Conservation (phyloP, 2,329 filamentous ascomycete genomes). For the Cladosporium sp. region DNA sequence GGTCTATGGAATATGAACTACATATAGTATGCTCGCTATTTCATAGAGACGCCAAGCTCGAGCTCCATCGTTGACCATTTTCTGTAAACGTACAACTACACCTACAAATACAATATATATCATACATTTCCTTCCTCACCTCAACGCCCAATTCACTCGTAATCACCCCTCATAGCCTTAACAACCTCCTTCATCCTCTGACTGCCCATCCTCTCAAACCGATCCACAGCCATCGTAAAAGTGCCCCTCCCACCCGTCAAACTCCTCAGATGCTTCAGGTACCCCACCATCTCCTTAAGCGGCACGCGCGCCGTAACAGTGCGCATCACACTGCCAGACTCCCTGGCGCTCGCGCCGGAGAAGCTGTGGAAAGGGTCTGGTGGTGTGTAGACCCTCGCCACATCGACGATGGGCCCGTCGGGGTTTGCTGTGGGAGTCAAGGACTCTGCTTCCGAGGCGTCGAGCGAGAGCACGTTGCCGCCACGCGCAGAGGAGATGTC, state of each 20-base stretch:
- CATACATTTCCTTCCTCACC: neutral
- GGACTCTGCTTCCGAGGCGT: constrained; percentile 44
- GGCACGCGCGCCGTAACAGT: constrained; percentile 84
- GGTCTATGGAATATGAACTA: too few species aligned
- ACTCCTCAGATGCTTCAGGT: constrained; percentile 83
- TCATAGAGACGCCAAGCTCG: too few species aligned
- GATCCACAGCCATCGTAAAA: constrained; percentile 73
- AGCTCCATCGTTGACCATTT: too few species aligned
- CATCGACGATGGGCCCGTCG: constrained; percentile 58
- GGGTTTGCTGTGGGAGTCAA: constrained; percentile 25
- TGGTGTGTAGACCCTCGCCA: constrained; percentile 78
- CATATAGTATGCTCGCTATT: too few species aligned
- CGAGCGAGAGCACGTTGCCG: constrained; percentile 71
- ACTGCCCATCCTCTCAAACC: constrained; percentile 66
- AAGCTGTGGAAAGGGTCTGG: constrained; percentile 70
- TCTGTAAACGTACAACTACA: neutral
- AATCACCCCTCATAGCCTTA: constrained; percentile 32
- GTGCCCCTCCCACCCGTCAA: constrained; percentile 82
- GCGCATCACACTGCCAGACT: constrained; percentile 38
- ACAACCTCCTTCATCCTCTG: constrained; percentile 61
- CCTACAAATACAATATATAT: neutral
- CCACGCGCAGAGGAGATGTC: constrained; percentile 74
- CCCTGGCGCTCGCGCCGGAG: constrained; percentile 20
- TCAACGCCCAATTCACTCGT: neutral
- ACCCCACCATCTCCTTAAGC: constrained; percentile 94